A percentile compares a stretch with the other conserved stretches of the same genome.
These are phyloP conservation scores for Nannochloris sp. DNA, from an alignment of 139 green algal species.

Conservation along the genomic window DNA sequence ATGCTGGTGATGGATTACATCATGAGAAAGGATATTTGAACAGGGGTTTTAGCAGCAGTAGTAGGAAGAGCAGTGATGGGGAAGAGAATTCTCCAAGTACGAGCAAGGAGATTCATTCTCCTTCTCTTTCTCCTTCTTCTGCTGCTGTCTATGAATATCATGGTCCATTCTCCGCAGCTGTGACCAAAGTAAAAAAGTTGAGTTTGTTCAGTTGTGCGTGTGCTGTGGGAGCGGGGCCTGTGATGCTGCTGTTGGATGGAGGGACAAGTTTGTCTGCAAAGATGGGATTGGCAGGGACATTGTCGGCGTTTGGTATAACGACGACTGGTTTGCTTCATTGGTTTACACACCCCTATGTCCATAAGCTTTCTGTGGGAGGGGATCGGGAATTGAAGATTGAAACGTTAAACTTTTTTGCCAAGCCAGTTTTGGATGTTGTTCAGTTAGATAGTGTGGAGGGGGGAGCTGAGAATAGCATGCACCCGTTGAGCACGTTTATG, in stretches of 20 bases:
- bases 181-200: constrained; percentile 29
- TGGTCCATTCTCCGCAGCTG: constrained; percentile 11
- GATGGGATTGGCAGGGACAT: constrained; percentile 23
- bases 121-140: too few relatives aligned
- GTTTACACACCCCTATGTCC: constrained; percentile 29
- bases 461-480: constrained; percentile 18
- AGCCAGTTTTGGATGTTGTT: constrained; percentile 5
- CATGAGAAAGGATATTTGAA: too few relatives aligned
- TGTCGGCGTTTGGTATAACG: constrained; percentile 35
- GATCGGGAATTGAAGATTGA: constrained; percentile 1
- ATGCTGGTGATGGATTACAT: too few relatives aligned
- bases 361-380: constrained; percentile 6
- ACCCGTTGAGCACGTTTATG: constrained; percentile 33
- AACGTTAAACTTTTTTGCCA: constrained; percentile 24
- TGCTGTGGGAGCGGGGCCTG: constrained; percentile 22
- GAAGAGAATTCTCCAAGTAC: too few relatives aligned
- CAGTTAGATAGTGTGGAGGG: constrained; percentile 11
- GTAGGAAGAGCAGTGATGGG: too few relatives aligned
- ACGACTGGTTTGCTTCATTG: constrained; percentile 40
- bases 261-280: constrained; percentile 22
- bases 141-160: constrained; percentile 4
- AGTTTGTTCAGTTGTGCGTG: constrained; percentile 40
- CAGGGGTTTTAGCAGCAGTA: too few relatives aligned
- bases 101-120: too few relatives aligned
- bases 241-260: constrained; percentile 28